Evolutionary conservation across 1,284 basidiomycete species (phyloP).

Genomic region (Ustilago trichophora): DNA sequence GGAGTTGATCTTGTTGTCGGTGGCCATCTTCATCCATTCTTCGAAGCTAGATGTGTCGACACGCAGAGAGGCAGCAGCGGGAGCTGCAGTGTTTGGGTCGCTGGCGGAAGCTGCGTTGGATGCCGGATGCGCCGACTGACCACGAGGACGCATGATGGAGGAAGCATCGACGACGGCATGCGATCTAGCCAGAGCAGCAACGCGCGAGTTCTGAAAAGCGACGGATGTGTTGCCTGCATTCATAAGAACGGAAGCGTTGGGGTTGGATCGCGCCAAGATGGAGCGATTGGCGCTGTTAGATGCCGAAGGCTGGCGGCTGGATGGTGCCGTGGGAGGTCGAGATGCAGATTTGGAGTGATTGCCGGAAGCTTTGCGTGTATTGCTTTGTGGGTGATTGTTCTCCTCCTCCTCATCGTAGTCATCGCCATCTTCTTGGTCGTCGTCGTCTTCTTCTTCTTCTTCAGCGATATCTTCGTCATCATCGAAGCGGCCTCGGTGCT

Average conservation of each 20-base stretch:
- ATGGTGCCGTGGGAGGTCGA: slow-evolving; percentile 17
- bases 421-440: slow-evolving; percentile 19
- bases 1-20: slow-evolving; percentile 99
- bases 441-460: slow-evolving; percentile 21
- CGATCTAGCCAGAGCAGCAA: slow-evolving; percentile 43
- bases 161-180: slow-evolving; percentile 43
- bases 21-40: slow-evolving; percentile 99
- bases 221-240: slow-evolving; percentile 30
- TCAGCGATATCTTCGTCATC: slow-evolving; percentile 43
- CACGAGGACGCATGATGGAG: slow-evolving; percentile 43
- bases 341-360: slow-evolving; percentile 14
- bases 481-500: slow-evolving; percentile 41
- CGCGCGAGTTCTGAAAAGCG: slow-evolving; percentile 41
- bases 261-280: slow-evolving; percentile 34
- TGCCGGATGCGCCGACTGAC: slow-evolving; percentile 12
- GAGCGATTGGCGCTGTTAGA: slow-evolving; percentile 42
- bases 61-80: slow-evolving; percentile 41
- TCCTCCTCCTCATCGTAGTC: slow-evolving; percentile 30
- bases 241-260: slow-evolving; percentile 44
- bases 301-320: slow-evolving; percentile 33
- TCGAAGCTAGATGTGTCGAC: slow-evolving; percentile 71
- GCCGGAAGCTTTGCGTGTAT: slow-evolving; percentile 20
- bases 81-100: slow-evolving; percentile 12
- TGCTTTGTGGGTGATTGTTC: slow-evolving; percentile 9
- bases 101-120: slow-evolving; percentile 5